Conservation (phyloP, 306 rosid species). For the Vachellia collinsii region DNA sequence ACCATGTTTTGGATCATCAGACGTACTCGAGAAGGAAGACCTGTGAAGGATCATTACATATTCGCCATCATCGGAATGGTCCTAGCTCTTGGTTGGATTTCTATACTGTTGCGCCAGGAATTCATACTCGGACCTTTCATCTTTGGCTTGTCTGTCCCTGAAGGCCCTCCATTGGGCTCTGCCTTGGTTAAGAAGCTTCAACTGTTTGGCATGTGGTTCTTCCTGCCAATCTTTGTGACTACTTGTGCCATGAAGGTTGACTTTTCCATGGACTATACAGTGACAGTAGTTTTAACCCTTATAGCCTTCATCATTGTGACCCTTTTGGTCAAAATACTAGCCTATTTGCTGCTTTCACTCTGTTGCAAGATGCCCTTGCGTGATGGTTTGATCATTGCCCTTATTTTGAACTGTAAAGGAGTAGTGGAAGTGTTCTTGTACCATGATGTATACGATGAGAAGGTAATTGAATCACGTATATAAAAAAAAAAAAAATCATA, state of each 20-base stretch:
- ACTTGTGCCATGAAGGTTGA: conserved; percentile 39
- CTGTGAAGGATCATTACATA: conserved; percentile 28
- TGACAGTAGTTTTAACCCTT: background rate
- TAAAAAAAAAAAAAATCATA: background rate
- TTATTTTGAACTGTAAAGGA: conserved; percentile 57
- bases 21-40: conserved; percentile 42
- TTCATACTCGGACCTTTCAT: conserved; percentile 43
- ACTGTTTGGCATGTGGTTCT: conserved; percentile 23
- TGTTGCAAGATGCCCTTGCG: conserved; percentile 43
- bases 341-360: conserved; percentile 15
- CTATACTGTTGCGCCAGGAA: background rate
- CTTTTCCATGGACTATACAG: background rate
- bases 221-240: conserved; percentile 48
- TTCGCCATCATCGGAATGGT: conserved; percentile 3
- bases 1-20: conserved; percentile 37
- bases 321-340: conserved; percentile 33
- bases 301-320: background rate
- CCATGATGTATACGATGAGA: background rate
- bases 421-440: conserved; percentile 41
- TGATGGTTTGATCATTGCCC: conserved; percentile 49
- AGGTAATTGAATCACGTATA: background rate
- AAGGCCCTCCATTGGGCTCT: conserved; percentile 50
- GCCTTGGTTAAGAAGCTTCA: conserved; percentile 43
- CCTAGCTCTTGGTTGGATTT: conserved; percentile 1
- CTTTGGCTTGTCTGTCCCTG: conserved; percentile 51